Conservation (phyloP, 2,329 filamentous ascomycete genomes). For the Penicillium janthinellum region DNA sequence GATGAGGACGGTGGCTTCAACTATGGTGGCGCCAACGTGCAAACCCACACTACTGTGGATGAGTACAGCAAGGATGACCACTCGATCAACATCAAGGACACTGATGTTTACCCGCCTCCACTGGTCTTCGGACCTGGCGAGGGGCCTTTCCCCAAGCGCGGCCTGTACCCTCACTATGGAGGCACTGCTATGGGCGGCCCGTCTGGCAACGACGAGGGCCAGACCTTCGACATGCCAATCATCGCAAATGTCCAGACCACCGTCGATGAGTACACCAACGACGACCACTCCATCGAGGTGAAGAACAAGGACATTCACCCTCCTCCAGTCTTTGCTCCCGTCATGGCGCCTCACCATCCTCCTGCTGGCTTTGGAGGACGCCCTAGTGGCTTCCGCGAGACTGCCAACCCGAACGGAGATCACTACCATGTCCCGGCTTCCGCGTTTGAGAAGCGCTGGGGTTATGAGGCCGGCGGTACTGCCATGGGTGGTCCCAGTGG, state of each 20-base stretch:
- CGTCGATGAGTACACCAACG: slow-evolving; percentile 20
- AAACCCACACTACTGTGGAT: slow-evolving; percentile 19
- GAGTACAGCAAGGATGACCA: slow-evolving; percentile 27
- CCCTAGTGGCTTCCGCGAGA: slow-evolving; percentile 3
- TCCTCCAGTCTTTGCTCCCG: slow-evolving; percentile 5
- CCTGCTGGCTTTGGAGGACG: neutral
- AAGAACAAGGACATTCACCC: slow-evolving; percentile 22
- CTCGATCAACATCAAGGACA: slow-evolving; percentile 24
- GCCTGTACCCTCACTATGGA: slow-evolving; percentile 13
- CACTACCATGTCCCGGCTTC: slow-evolving; percentile 11
- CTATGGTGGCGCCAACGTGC: slow-evolving; percentile 12
- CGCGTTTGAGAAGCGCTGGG: slow-evolving; percentile 15
- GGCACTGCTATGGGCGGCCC: slow-evolving; percentile 25
- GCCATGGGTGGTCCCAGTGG: slow-evolving; percentile 22
- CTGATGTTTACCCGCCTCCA: slow-evolving; percentile 14
- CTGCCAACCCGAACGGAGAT: slow-evolving; percentile 3
- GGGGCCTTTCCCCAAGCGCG: slow-evolving; percentile 19
- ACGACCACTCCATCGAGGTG: slow-evolving; percentile 24
- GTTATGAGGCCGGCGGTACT: slow-evolving; percentile 16
- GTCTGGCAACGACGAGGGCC: slow-evolving; percentile 28
- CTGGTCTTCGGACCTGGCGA: slow-evolving; percentile 15
- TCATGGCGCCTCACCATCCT: neutral
- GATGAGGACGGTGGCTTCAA: slow-evolving; percentile 21
- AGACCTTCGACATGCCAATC: slow-evolving; percentile 27
- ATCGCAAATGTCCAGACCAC: slow-evolving; percentile 22